Evolutionary conservation across 2,329 filamentous ascomycete species (phyloP).

Genomic region (Pseudocercospora fuligena): DNA sequence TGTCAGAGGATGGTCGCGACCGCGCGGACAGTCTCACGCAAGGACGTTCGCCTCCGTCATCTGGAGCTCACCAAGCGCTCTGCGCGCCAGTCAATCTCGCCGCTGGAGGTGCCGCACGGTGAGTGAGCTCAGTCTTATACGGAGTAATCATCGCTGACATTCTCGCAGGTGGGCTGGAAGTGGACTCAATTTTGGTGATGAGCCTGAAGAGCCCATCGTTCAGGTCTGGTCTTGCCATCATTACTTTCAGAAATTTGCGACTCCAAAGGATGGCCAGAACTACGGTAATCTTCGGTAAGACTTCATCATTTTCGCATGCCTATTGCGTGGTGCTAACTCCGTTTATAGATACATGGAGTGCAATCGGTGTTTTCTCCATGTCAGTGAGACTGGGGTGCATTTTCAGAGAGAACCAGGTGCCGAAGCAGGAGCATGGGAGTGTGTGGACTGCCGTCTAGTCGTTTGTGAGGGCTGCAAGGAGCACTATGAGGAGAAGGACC

Average conservation of each 20-base stretch:
- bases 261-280: conserved; percentile 18
- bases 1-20: conserved; percentile 3
- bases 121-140: not conserved
- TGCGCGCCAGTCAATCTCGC: conserved; percentile 41
- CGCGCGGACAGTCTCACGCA: not conserved
- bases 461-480: conserved; percentile 13
- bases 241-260: conserved; percentile 21
- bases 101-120: conserved; percentile 33
- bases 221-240: conserved; percentile 38
- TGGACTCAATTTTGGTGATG: conserved; percentile 43
- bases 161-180: conserved; percentile 37
- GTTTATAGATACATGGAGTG: conserved; percentile 7
- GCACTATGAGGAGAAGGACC: not conserved
- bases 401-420: not conserved
- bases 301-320: not conserved
- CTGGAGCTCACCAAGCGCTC: conserved; percentile 2
- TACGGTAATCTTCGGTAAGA: conserved; percentile 25
- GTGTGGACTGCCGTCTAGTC: conserved; percentile 9
- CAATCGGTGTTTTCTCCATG: conserved; percentile 15
- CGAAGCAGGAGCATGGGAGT: conserved; percentile 16
- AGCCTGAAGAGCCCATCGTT: conserved; percentile 38
- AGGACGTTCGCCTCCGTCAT: not conserved
- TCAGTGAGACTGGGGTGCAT: not conserved
- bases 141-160: not conserved
- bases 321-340: not conserved